Percentiles rank a stretch among this genome's conserved stretches.
Conservation (phyloP, 2,329 filamentous ascomycete species). For the Hortaea sp. region DNA sequence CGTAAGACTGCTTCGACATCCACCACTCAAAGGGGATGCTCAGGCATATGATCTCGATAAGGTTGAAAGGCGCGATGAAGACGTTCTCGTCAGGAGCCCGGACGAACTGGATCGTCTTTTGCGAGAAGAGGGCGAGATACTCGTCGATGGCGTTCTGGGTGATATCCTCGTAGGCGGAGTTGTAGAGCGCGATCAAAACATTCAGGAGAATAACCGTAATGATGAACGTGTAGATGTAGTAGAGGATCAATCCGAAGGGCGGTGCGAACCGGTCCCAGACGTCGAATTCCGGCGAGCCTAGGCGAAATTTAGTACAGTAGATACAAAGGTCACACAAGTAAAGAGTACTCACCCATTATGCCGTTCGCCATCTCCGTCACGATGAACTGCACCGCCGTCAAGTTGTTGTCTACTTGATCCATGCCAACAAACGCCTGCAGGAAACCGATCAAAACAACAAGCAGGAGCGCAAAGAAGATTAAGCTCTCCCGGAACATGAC, state of each 20-base stretch:
- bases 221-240: constrained; percentile 96
- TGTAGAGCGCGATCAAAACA: constrained; percentile 93
- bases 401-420: constrained; percentile 65
- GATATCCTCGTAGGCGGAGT: constrained; percentile 91
- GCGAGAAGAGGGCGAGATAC: constrained; percentile 83
- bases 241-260: constrained; percentile 87
- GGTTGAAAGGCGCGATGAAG: constrained; percentile 90
- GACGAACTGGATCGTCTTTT: constrained; percentile 95
- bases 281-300: constrained; percentile 50
- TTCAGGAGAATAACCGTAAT: constrained; percentile 94
- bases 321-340: neutral
- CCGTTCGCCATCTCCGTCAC: constrained; percentile 77
- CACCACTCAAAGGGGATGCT: constrained; percentile 89
- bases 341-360: constrained; percentile 52
- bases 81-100: constrained; percentile 97
- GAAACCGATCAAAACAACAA: constrained; percentile 76
- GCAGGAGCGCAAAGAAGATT: constrained; percentile 88
- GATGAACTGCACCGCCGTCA: constrained; percentile 58
- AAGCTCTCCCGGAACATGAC: constrained; percentile 58
- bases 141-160: constrained; percentile 90
- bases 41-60: constrained; percentile 75
- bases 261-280: constrained; percentile 85
- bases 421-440: constrained; percentile 90
- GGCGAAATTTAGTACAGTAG: neutral
- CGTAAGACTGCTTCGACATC: constrained; percentile 65